phyloP scores from a whole-genome alignment of 2,329 filamentous ascomycete genomes.

The Remersonia thermophila region DNA sequence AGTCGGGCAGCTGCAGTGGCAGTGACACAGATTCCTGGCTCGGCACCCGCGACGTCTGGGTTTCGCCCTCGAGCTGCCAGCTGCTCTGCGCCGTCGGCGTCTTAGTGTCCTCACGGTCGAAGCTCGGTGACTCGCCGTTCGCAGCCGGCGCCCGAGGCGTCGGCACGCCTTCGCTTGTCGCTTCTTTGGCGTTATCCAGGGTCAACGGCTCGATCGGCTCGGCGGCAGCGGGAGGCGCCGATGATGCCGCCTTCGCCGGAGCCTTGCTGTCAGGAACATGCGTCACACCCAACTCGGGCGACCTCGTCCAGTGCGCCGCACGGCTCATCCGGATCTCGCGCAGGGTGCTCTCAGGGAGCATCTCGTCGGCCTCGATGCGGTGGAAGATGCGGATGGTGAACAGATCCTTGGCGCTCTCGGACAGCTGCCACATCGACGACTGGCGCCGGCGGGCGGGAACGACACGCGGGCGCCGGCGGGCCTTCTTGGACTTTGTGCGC shows the following conservation, averaged over 20 bases:
- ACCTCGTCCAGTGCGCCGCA: constrained; percentile 18
- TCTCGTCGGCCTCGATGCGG: constrained; percentile 45
- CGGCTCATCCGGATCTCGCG: constrained; percentile 32
- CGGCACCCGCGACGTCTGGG: background rate
- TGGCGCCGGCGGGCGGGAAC: constrained; percentile 19
- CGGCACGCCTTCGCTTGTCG: constrained; percentile 20
- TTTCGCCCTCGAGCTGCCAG: background rate
- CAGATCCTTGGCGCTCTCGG: constrained; percentile 45
- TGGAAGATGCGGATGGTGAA: constrained; percentile 43
- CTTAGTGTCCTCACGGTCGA: constrained; percentile 6
- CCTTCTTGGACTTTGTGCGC: constrained; percentile 30
- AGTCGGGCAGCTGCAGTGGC: constrained; percentile 8
- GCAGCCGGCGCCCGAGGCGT: constrained; percentile 16
- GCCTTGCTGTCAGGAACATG: constrained; percentile 19
- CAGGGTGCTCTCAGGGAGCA: constrained; percentile 41
- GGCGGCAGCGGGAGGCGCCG: constrained; percentile 15
- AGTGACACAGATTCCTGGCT: background rate
- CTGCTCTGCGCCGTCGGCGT: constrained; percentile 12
- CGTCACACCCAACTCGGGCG: constrained; percentile 10
- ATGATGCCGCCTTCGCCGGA: constrained; percentile 16
- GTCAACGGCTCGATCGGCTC: constrained; percentile 38
- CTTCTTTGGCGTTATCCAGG: constrained; percentile 26
- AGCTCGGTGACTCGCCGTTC: constrained; percentile 5
- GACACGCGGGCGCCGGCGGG: constrained; percentile 17
- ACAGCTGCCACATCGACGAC: constrained; percentile 39